Evolutionary conservation across 495 filamentous ascomycete genomes (phyloP).

Genomic region (Hypoxylon perforatum): DNA sequence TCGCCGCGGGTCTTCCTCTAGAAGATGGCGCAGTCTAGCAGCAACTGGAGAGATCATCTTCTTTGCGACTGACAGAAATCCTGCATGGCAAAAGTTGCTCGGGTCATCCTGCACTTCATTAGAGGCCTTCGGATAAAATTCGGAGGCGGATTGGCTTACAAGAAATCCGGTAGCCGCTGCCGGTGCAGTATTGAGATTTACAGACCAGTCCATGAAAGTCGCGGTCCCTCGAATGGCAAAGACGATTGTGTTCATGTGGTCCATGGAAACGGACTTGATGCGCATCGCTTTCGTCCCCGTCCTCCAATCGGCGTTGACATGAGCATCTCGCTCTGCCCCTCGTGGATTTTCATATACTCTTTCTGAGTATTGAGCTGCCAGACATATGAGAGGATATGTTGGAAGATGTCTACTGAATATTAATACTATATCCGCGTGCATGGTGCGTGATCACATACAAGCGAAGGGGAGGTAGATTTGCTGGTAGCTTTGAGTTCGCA

Average conservation of each 20-base stretch:
- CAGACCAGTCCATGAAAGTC: conserved; percentile 84
- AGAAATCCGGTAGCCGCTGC: conserved; percentile 72
- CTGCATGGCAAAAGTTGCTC: conserved; percentile 79
- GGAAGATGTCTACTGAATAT: conserved; percentile 64
- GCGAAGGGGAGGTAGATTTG: conserved; percentile 70
- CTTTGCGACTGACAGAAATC: conserved; percentile 78
- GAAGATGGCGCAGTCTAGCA: conserved; percentile 69
- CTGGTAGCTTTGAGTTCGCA: conserved; percentile 79
- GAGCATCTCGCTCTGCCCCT: conserved; percentile 68
- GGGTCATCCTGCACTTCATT: conserved; percentile 68
- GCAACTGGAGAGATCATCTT: conserved; percentile 81
- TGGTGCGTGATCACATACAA: conserved; percentile 59
- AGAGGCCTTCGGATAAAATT: background rate
- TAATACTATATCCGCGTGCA: background rate
- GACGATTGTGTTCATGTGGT: conserved; percentile 79
- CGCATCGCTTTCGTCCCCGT: conserved; percentile 85
- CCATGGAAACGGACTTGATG: conserved; percentile 78
- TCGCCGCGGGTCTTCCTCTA: conserved; percentile 76
- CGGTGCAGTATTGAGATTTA: conserved; percentile 77
- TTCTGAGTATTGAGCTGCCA: conserved; percentile 79
- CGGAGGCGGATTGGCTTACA: conserved; percentile 47
- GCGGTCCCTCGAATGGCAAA: conserved; percentile 84
- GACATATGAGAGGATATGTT: conserved; percentile 75
- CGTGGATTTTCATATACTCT: conserved; percentile 73
- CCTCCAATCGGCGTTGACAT: conserved; percentile 74